Evolutionary conservation across 768 basidiomycete species (phyloP), one percentile per base, ranked within the genome.

Genomic region (Steccherinum ochraceum): DNA sequence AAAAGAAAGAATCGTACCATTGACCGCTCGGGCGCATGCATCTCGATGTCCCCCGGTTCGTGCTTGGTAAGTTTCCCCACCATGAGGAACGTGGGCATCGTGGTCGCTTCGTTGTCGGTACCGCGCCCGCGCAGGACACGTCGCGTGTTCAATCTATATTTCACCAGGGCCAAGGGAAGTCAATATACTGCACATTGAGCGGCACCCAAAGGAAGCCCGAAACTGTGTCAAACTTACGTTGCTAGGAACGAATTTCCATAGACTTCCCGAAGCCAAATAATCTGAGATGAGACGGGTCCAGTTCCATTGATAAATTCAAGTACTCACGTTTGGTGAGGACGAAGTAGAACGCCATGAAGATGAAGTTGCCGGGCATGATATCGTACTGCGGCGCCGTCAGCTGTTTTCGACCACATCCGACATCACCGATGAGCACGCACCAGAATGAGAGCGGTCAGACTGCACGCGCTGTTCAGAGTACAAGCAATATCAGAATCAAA

Each of bases 181-280:
- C 1, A 47, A 4, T 0, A 10, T 24, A 25, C 26, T 50, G 19
- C 10, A 42, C n/a, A 48, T 19, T 21, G 26, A 39, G 24, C 30
- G 18, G 21, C 20, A 23, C 4, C 24, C 18, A 11, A 30, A 41
- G 13, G 45, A 25, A 21, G 20, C 21, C 45, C 39, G 46, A 23
- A 18, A 40, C n/a, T n/a, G n/a, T n/a, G n/a, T 26, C 40, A 3
- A 3, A 67, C 78, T 47, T 59, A 82, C 80, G 83, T 80, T 35
- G 83, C 81, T 61, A 85, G 68, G 64, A 82, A 73, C n/a, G 83
- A 84, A 46, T 80, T 76, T 0, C 75, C 78, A 54, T 84, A 81
- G n/a, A 83, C 81, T 82, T 50, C 25, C 45, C 24, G 42, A 16
- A 41, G 16, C 18, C 42, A 20, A 25, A 18, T 20, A 2, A 35